Percentiles rank a stretch among this genome's conserved stretches.
Conservation (phyloP, 202 grass and related monocot genomes). For the Setaria viridis region DNA sequence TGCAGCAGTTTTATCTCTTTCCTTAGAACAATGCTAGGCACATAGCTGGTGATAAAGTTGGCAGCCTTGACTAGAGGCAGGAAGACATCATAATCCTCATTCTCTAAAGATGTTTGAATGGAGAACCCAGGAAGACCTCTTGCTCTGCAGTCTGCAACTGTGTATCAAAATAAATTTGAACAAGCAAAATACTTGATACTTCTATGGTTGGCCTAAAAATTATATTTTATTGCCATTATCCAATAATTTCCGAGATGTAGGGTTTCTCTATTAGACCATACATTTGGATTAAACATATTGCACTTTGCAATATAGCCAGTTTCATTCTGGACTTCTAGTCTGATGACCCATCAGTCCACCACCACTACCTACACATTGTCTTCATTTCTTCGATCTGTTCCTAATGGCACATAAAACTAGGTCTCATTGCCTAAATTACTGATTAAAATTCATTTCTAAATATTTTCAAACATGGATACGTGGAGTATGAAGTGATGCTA, state of each 20-base stretch:
- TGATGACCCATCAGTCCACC: background rate
- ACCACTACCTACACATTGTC: background rate
- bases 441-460: background rate
- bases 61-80: conserved; percentile 16
- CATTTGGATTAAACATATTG: background rate
- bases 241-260: background rate
- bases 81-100: conserved; percentile 21
- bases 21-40: conserved; percentile 17
- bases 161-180: background rate
- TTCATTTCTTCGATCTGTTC: background rate
- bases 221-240: background rate
- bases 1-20: conserved; percentile 28
- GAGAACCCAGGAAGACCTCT: background rate
- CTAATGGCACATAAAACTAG: background rate
- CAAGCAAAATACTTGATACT: background rate
- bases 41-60: conserved; percentile 34
- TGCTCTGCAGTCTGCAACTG: background rate
- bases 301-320: background rate
- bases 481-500: conserved; percentile 14
- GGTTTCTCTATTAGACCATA: background rate
- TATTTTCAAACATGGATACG: no score
- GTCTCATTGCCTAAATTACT: background rate
- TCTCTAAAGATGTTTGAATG: background rate
- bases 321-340: background rate
- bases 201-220: background rate